These are phyloP conservation scores for Sapria himalayana DNA, from an alignment of 345 rosid genomes.

Conservation along the genomic window DNA sequence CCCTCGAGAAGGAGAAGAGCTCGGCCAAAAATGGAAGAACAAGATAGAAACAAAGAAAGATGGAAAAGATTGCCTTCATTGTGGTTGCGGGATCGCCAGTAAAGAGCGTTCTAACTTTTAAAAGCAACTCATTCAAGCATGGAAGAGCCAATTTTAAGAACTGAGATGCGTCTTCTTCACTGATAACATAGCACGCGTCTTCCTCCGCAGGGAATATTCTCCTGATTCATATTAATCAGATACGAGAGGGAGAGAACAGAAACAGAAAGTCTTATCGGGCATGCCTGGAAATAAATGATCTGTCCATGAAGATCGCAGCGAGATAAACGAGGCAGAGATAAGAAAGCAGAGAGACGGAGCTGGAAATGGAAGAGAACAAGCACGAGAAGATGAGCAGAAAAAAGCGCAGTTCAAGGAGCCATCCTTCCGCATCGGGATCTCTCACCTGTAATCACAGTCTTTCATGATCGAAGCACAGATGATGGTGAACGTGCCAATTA, in stretches of 20 bases:
- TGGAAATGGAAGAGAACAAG: slow-evolving; percentile 13
- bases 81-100: slow-evolving; percentile 85
- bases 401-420: background rate
- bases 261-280: background rate
- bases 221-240: slow-evolving; percentile 13
- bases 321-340: slow-evolving; percentile 63
- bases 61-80: slow-evolving; percentile 38
- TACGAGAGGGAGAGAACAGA: background rate
- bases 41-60: background rate
- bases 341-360: slow-evolving; percentile 62
- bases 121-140: slow-evolving; percentile 47
- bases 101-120: slow-evolving; percentile 54
- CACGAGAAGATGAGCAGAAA: background rate
- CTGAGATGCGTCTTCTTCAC: slow-evolving; percentile 70
- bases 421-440: background rate
- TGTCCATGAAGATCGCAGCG: slow-evolving; percentile 47
- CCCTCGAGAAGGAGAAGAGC: too few relatives aligned
- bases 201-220: slow-evolving; percentile 21
- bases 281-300: slow-evolving; percentile 50
- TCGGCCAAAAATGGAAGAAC: background rate
- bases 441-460: slow-evolving; percentile 52
- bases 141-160: slow-evolving; percentile 50
- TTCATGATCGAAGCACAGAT: slow-evolving; percentile 58
- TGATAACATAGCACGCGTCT: slow-evolving; percentile 27
- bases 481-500: slow-evolving; percentile 52